Conservation (phyloP, 2,329 filamentous ascomycete species). For the Cytospora chrysosperma region DNA sequence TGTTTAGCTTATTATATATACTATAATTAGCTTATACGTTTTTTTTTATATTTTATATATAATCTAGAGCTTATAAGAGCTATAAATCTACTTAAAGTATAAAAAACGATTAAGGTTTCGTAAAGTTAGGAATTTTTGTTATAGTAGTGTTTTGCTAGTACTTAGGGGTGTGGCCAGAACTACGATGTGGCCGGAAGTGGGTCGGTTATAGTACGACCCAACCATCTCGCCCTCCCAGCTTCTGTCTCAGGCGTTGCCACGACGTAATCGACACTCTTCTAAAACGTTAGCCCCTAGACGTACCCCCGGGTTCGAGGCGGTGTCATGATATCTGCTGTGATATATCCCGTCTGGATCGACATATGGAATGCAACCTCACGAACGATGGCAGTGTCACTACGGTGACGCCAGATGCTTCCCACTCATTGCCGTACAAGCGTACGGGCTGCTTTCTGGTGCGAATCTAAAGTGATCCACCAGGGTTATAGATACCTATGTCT, state of each 20-base stretch:
- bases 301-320: background rate
- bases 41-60: too few relatives aligned
- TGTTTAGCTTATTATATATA: too few relatives aligned
- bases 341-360: background rate
- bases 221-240: background rate
- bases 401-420: conserved; percentile 4
- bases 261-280: conserved; percentile 4
- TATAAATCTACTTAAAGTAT: too few relatives aligned
- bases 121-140: too few relatives aligned
- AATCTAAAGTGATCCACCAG: background rate
- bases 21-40: too few relatives aligned
- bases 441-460: background rate
- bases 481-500: background rate
- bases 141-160: too few relatives aligned
- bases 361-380: conserved; percentile 12
- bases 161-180: too few relatives aligned
- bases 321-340: background rate
- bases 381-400: conserved; percentile 1
- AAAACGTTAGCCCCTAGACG: background rate
- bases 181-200: too few relatives aligned
- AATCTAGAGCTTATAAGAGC: too few relatives aligned
- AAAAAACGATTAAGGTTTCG: too few relatives aligned
- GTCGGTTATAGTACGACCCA: too few relatives aligned
- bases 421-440: background rate
- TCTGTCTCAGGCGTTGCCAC: background rate